phyloP scores from a whole-genome alignment of 345 rosid species.

The Angophora floribunda region DNA sequence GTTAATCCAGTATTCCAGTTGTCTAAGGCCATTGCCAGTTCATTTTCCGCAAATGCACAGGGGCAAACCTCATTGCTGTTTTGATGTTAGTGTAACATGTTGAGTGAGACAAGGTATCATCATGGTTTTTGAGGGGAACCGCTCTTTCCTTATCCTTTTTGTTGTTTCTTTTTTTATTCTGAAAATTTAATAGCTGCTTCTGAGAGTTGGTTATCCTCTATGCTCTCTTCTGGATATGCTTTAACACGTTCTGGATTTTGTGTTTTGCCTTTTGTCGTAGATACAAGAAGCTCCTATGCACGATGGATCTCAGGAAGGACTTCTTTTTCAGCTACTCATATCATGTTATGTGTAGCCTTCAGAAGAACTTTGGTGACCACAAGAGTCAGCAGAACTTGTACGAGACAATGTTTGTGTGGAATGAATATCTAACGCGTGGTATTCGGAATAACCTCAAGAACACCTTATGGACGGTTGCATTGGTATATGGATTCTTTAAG shows the following conservation, averaged over 20 bases:
- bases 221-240: constrained; percentile 4
- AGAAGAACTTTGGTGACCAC: constrained; percentile 47
- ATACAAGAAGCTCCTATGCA: constrained; percentile 95
- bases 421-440: constrained; percentile 74
- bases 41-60: constrained; percentile 54
- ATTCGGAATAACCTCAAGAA: constrained; percentile 55
- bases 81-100: constrained; percentile 40
- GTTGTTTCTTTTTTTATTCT: background rate
- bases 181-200: background rate
- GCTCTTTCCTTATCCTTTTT: constrained; percentile 9
- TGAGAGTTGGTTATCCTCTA: constrained; percentile 6
- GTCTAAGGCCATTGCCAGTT: constrained; percentile 35
- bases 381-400: constrained; percentile 38
- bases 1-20: constrained; percentile 30
- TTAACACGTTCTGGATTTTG: constrained; percentile 6
- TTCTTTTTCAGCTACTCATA: constrained; percentile 98
- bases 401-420: constrained; percentile 94
- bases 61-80: constrained; percentile 55
- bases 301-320: constrained; percentile 91
- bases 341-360: constrained; percentile 75
- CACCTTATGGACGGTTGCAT: constrained; percentile 86
- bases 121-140: constrained; percentile 35
- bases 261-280: constrained; percentile 40
- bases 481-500: constrained; percentile 90
- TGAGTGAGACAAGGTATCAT: constrained; percentile 57